Evolutionary conservation across 2,329 filamentous ascomycete species (phyloP).

Genomic region (Bipolaris zeicola): DNA sequence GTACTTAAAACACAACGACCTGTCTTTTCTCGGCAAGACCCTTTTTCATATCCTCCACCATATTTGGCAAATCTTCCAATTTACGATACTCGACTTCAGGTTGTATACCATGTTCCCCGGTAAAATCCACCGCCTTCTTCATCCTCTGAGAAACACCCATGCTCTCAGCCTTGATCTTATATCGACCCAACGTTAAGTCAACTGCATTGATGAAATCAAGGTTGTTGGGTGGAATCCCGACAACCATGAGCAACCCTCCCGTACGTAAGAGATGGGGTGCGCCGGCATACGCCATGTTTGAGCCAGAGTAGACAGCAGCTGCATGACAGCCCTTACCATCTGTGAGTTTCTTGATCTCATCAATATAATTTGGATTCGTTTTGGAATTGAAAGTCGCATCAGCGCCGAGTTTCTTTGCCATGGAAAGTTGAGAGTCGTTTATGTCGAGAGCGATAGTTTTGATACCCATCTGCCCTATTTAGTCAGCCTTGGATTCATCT

Average conservation of each 20-base stretch:
- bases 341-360: conserved; percentile 51
- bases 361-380: conserved; percentile 46
- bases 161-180: conserved; percentile 52
- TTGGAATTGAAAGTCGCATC: conserved; percentile 54
- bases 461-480: conserved; percentile 45
- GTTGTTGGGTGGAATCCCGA: conserved; percentile 49
- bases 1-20: conserved; percentile 43
- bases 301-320: conserved; percentile 51
- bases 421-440: conserved; percentile 51
- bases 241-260: conserved; percentile 52
- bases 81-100: conserved; percentile 49
- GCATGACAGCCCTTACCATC: conserved; percentile 49
- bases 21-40: conserved; percentile 47
- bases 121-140: conserved; percentile 53
- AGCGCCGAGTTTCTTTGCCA: conserved; percentile 50
- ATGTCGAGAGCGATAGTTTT: conserved; percentile 54
- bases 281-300: conserved; percentile 46
- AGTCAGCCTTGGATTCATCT: background rate
- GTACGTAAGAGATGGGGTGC: conserved; percentile 47
- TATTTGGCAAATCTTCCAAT: conserved; percentile 48
- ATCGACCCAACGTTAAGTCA: conserved; percentile 50
- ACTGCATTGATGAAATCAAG: conserved; percentile 48
- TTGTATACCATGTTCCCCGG: conserved; percentile 50
- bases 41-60: conserved; percentile 49
- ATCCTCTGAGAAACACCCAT: conserved; percentile 53